Base-by-base conservation (phyloP, 805 yeast species). In the Starmera pachycereana region DNA sequence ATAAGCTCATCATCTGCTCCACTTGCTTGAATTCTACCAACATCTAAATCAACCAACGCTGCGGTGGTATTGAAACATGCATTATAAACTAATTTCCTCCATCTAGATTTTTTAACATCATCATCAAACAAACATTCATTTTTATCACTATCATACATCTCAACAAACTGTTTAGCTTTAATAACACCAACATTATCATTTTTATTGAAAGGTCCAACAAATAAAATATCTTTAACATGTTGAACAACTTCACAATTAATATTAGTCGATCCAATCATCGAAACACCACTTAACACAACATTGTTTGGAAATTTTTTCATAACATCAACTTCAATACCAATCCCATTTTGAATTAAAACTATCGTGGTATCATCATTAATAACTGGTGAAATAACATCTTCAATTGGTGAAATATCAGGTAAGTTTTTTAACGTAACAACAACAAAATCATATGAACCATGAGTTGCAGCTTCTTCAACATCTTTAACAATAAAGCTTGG, bases 41-140 rank as follows among this genome's bases (percentile, higher is more conserved):
- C 66, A 48, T 79, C 86, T 9, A 76, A 57, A 12, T 71, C 71
- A 2, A 80, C 71, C 36, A 80, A 54, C 0, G 85, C 75, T 44
- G 81, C 68, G 6, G 72, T 60, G 7, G 88, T 70, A 60, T 83
- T 83, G 53, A 77, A 63, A 1, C 80, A 62, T 16, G 84, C 78
- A 55, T 82, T 83, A 61, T 81, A 82, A 12, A 83, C 68, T 45
- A 83, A 66, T 55, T 83, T 83, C 41, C 68, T 62, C 76, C 84
- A 80, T 47, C 94, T 65, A 32, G 72, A 64, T 55, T 55, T 65
- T 54, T 68, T 68, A 35, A 71, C 73, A 48, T 74, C 66, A 8
- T 65, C 63, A 40, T 62, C 68, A 41, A 65, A 65, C 12, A 47
- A 48, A 46, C 68, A 61, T 2, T 53, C 44, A 47, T 75, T 75